Percentiles rank a stretch among this genome's conserved stretches.
phyloP scores from a whole-genome alignment of 2,329 filamentous ascomycete species.

The Thelonectria discophora region DNA sequence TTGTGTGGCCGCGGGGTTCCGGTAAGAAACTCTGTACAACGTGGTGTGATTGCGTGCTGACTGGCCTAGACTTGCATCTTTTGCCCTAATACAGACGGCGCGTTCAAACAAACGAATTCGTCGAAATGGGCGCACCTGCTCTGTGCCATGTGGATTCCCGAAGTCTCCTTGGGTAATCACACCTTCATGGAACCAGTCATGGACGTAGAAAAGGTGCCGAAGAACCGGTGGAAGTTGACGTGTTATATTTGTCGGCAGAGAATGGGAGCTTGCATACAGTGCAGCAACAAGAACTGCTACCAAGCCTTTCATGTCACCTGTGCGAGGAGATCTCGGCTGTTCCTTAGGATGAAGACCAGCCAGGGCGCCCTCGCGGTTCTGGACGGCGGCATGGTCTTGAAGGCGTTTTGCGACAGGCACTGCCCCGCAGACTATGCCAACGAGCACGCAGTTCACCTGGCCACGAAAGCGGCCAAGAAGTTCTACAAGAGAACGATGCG shows the following conservation, averaged over 20 bases:
- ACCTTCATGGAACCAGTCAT: constrained; percentile 99
- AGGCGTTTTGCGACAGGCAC: constrained; percentile 96
- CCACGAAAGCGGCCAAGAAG: constrained; percentile 83
- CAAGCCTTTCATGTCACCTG: constrained; percentile 98
- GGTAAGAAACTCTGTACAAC: constrained; percentile 56
- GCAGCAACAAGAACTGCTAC: constrained; percentile 96
- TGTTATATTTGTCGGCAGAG: constrained; percentile 98
- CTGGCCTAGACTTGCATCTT: constrained; percentile 84
- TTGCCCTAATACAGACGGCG: constrained; percentile 95
- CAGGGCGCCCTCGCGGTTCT: constrained; percentile 81
- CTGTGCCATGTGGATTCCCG: constrained; percentile 98
- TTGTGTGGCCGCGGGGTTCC: constrained; percentile 91
- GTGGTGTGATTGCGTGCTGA: constrained; percentile 29
- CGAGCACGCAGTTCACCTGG: constrained; percentile 83
- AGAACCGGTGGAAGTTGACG: constrained; percentile 88
- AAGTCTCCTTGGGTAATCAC: constrained; percentile 93
- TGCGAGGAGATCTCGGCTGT: constrained; percentile 85
- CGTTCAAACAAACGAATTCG: constrained; percentile 97
- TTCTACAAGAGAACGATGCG: constrained; percentile 93
- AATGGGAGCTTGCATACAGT: constrained; percentile 99
- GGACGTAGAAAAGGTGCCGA: constrained; percentile 97
- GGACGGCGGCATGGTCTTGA: constrained; percentile 82
- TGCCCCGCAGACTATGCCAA: constrained; percentile 88
- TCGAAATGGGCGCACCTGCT: constrained; percentile 97
- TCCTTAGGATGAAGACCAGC: constrained; percentile 95